Evolutionary conservation across 2,329 filamentous ascomycete species (phyloP).

Genomic region (Colletotrichum destructivum): DNA sequence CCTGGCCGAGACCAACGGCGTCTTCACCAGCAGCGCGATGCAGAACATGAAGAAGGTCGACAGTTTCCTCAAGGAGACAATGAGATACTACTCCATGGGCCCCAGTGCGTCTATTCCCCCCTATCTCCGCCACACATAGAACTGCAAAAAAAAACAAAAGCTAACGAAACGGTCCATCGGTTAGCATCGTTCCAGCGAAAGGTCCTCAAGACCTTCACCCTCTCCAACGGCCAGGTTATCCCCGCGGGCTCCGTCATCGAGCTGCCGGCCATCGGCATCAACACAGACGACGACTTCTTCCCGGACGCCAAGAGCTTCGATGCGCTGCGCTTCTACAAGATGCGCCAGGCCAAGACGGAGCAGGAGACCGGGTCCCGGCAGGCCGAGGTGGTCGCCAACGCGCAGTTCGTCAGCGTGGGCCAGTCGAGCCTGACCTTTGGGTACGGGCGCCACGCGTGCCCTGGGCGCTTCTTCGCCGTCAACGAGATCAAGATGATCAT

Average conservation of each 20-base stretch:
- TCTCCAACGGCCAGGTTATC: slow-evolving; percentile 68
- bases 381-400: slow-evolving; percentile 26
- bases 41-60: slow-evolving; percentile 58
- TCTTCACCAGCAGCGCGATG: slow-evolving; percentile 54
- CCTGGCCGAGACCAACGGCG: slow-evolving; percentile 52
- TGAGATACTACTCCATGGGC: slow-evolving; percentile 50
- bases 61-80: slow-evolving; percentile 58
- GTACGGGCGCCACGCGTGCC: slow-evolving; percentile 58
- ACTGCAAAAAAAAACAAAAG: no score
- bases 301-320: slow-evolving; percentile 50
- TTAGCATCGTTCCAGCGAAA: slow-evolving; percentile 64
- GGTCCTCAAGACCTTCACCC: slow-evolving; percentile 64
- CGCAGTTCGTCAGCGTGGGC: slow-evolving; percentile 59
- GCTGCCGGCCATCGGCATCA: slow-evolving; percentile 55
- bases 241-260: slow-evolving; percentile 61
- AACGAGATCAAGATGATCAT: slow-evolving; percentile 63
- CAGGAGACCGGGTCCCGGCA: slow-evolving; percentile 25
- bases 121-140: no score
- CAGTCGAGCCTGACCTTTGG: slow-evolving; percentile 56
- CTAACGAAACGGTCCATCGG: no score
- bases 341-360: slow-evolving; percentile 26
- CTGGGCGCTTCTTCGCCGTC: slow-evolving; percentile 61
- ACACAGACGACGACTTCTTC: slow-evolving; percentile 54
- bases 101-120: slow-evolving; percentile 49
- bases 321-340: slow-evolving; percentile 31